These are phyloP conservation scores for Tricholomella constricta DNA, from an alignment of 768 basidiomycete species.

Conservation along the genomic window DNA sequence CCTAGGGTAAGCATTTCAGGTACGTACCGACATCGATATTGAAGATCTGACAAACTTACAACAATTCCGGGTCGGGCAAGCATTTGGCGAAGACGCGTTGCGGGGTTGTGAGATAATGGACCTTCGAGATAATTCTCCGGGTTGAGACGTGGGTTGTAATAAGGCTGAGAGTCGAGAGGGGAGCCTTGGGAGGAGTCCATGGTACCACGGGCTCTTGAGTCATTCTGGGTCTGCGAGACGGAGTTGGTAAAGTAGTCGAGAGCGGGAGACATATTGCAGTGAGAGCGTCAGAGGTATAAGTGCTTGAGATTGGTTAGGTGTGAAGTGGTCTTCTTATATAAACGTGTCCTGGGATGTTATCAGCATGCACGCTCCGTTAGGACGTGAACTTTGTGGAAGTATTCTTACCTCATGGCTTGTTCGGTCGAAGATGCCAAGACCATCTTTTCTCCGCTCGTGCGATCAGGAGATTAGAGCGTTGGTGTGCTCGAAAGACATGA, in stretches of 20 bases:
- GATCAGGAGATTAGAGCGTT: slow-evolving; percentile 2
- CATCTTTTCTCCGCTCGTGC: not conserved
- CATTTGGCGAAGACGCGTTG: slow-evolving; percentile 72
- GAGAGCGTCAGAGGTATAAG: not conserved
- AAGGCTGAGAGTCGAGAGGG: slow-evolving; percentile 27
- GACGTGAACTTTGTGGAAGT: not conserved
- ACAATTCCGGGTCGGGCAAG: slow-evolving; percentile 74
- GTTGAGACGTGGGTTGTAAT: slow-evolving; percentile 71
- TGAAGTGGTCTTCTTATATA: slow-evolving; percentile 5
- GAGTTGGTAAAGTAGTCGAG: slow-evolving; percentile 22
- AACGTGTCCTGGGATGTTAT: not conserved
- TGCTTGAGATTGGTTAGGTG: not conserved
- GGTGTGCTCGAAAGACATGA: not conserved
- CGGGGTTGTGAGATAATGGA: slow-evolving; percentile 65
- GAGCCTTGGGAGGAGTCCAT: not conserved
- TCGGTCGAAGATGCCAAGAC: slow-evolving; percentile 15
- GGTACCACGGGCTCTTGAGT: not conserved
- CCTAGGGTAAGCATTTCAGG: slow-evolving; percentile 33
- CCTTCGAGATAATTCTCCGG: slow-evolving; percentile 70
- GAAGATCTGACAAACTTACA: slow-evolving; percentile 41
- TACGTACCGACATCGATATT: not conserved
- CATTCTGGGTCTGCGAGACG: slow-evolving; percentile 5
- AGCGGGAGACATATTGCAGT: slow-evolving; percentile 20
- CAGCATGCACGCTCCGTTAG: not conserved
- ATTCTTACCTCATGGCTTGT: slow-evolving; percentile 4